Percentiles rank a stretch among this genome's conserved stretches.
Evolutionary conservation across 1,284 basidiomycete genomes (phyloP).

Genomic region (Austropuccinia psidii): DNA sequence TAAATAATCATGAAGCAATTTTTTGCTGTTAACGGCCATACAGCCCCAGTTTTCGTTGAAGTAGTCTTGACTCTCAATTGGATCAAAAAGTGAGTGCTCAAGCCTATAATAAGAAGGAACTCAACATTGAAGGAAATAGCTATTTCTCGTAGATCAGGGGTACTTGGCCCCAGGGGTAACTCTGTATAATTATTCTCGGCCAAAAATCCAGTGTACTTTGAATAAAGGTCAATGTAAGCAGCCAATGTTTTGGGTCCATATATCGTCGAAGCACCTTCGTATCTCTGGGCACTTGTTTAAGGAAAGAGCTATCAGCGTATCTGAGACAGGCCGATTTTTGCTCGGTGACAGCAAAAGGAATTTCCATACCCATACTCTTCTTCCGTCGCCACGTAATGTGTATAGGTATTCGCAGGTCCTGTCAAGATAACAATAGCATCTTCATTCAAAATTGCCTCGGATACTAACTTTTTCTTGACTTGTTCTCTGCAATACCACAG

Average conservation of each 20-base stretch:
- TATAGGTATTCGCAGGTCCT: constrained; percentile 72
- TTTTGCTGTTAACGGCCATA: neutral
- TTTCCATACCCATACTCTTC: neutral
- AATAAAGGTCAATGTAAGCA: constrained; percentile 69
- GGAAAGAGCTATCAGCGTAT: constrained; percentile 53
- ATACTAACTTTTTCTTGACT: constrained; percentile 59
- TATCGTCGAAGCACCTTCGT: constrained; percentile 72
- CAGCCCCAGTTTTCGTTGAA: neutral
- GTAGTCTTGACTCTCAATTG: neutral
- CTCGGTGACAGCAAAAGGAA: neutral
- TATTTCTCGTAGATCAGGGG: constrained; percentile 59
- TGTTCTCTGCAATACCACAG: constrained; percentile 56
- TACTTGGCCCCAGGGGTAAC: constrained; percentile 59
- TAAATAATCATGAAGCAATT: constrained; percentile 43
- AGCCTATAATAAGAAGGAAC: neutral
- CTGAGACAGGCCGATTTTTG: neutral
- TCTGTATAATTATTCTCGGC: constrained; percentile 53
- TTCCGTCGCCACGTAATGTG: constrained; percentile 57
- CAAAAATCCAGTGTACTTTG: constrained; percentile 59
- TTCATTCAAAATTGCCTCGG: constrained; percentile 57
- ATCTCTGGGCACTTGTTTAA: constrained; percentile 67
- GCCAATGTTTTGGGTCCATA: constrained; percentile 72
- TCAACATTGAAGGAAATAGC: constrained; percentile 62
- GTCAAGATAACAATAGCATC: constrained; percentile 61
- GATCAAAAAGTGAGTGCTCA: constrained; percentile 7